phyloP scores from a whole-genome alignment of 2,329 filamentous ascomycete genomes.

The Fusarium dimerum region DNA sequence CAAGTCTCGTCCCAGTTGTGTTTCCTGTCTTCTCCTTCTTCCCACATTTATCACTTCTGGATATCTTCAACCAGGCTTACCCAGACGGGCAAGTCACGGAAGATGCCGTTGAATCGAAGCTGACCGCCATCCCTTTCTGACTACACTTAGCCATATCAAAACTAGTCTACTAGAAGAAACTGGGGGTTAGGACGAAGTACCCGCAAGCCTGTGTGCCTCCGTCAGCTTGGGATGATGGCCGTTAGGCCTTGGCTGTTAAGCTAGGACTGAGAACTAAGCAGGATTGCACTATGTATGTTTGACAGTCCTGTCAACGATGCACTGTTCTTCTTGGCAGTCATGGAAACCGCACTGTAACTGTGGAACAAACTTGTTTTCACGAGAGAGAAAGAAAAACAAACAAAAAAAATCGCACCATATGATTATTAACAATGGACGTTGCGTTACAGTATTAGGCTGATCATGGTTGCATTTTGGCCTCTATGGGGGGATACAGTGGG shows the following conservation, averaged over 20 bases:
- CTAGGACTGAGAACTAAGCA: conserved; percentile 2
- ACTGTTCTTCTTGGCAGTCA: conserved; percentile 8
- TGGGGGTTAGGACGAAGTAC: conserved; percentile 3
- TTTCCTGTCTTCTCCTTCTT: conserved; percentile 1
- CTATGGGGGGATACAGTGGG: neutral
- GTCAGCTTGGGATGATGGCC: conserved; percentile 14
- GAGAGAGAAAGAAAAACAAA: no score
- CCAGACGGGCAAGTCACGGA: conserved; percentile 6
- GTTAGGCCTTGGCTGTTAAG: conserved; percentile 7
- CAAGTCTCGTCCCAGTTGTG: conserved; percentile 17
- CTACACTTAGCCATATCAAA: conserved; percentile 16
- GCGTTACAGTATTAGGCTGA: neutral
- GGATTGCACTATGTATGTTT: neutral
- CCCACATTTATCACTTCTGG: neutral
- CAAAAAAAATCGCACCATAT: neutral
- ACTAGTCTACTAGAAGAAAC: conserved; percentile 9
- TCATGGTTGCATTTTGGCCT: neutral
- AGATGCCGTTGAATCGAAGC: conserved; percentile 9
- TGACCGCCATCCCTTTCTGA: neutral
- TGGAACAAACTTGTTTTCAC: neutral
- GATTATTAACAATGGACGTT: neutral
- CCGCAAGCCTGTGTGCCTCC: conserved; percentile 17
- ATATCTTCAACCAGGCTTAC: neutral
- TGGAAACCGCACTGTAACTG: neutral
- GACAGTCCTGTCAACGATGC: conserved; percentile 1